Percentiles rank a stretch among this genome's conserved stretches.
Evolutionary conservation across 2,329 filamentous ascomycete species (phyloP).

Genomic region (Stachybotrys echinatus): DNA sequence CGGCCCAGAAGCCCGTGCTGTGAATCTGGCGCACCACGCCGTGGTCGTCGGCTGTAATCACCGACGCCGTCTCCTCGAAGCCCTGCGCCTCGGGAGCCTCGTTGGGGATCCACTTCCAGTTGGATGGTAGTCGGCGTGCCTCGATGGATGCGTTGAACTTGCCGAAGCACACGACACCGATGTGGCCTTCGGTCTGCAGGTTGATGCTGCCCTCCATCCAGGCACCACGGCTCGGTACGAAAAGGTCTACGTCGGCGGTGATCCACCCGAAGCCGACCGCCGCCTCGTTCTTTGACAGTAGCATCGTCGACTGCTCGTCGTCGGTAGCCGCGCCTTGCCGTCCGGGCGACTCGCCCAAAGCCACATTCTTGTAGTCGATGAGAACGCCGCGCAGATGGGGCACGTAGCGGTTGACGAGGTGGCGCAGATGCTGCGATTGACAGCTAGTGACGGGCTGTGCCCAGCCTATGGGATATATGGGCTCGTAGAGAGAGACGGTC

Average conservation of each 20-base stretch:
- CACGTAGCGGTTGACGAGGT: conserved; percentile 72
- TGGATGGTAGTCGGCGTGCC: conserved; percentile 64
- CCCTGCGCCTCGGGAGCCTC: conserved; percentile 30
- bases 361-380: conserved; percentile 65
- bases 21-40: conserved; percentile 49
- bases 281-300: conserved; percentile 68
- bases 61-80: conserved; percentile 36
- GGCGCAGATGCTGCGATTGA: conserved; percentile 69
- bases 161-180: conserved; percentile 85
- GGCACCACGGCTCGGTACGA: conserved; percentile 68
- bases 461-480: conserved; percentile 67
- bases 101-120: conserved; percentile 75
- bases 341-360: conserved; percentile 56
- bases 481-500: conserved; percentile 74
- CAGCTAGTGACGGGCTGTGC: conserved; percentile 64
- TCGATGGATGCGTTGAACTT: conserved; percentile 89
- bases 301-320: conserved; percentile 40
- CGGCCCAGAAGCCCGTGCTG: conserved; percentile 68
- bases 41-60: conserved; percentile 40
- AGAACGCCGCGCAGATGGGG: conserved; percentile 68
- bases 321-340: conserved; percentile 40
- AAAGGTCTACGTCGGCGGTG: conserved; percentile 80
- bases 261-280: conserved; percentile 84
- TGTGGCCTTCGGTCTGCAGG: conserved; percentile 80
- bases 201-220: conserved; percentile 78